Evolutionary conservation across 2,329 filamentous ascomycete species (phyloP), one percentile per base, ranked within the genome.

Genomic region (Colletotrichum chrysophilum): DNA sequence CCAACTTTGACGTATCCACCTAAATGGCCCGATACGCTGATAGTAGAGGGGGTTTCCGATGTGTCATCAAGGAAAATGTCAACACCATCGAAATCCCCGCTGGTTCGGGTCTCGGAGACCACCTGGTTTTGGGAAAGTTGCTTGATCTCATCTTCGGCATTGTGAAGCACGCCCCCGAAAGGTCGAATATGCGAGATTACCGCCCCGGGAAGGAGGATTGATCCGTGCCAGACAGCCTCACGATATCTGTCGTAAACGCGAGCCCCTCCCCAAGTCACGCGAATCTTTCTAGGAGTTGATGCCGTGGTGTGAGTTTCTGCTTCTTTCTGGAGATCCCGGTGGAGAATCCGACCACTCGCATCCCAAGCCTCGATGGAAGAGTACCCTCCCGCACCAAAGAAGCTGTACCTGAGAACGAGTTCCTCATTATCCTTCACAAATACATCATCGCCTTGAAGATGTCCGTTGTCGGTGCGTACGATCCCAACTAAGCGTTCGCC

Each of bases 191-290:
- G 60, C 13, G 71, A 67, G 24, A 82, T 79, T 2, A 58, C 38
- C 3, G 78, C 76, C 1, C 76, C 80, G 0, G 70, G 6, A 4
- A 82, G 55, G 6, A 79, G 64, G 9, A 83, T 81, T 4, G 76
- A 78, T 0, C 82, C 82, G 10, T 81, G 74, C 83, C 82, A 84
- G 4, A 82, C 79, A 9, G 82, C 81, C 58, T 84, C 82, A 4
- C 82, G 77, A 36, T 84, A 84, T 16, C 82, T 72, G 64, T 84
- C 82, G 62, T 82, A 83, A 1, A 84, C 73, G 7, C 82, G 78
- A 7, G 82, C 82, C 0, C 82, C 82, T 55, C 82, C 81, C 82
- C 82, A 84, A 26, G 76, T 81, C 10, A 84, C 75, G 7, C 80
- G 76, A 2, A 79, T 36, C 68, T 79, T 82, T n/a, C 30, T 77